These are phyloP conservation scores for Pichia pseudocactophila DNA, from an alignment of 805 yeast genomes.

Conservation along the genomic window DNA sequence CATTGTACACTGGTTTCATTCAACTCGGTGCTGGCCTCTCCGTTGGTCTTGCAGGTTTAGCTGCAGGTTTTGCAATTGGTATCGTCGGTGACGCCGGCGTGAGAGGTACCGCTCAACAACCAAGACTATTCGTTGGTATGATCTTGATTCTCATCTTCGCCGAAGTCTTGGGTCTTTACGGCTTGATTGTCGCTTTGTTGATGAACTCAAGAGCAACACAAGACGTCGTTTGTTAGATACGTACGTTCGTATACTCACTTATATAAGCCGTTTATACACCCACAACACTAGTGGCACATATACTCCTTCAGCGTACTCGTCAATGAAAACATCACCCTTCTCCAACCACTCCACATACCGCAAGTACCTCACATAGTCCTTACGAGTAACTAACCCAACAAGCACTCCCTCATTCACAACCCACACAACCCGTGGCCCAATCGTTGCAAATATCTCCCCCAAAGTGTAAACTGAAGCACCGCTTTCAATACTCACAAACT, in stretches of 20 bases:
- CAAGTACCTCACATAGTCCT: constrained; percentile 69
- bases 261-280: constrained; percentile 8
- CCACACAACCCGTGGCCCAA: constrained; percentile 72
- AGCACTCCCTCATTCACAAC: constrained; percentile 54
- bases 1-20: constrained; percentile 93
- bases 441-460: constrained; percentile 57
- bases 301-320: constrained; percentile 15
- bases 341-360: constrained; percentile 23
- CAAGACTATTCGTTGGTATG: constrained; percentile 97
- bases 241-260: not conserved
- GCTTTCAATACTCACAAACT: constrained; percentile 55
- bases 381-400: constrained; percentile 74
- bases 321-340: constrained; percentile 22
- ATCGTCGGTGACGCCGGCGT: constrained; percentile 99
- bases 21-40: constrained; percentile 97
- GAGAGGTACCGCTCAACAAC: constrained; percentile 97
- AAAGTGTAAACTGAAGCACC: constrained; percentile 50
- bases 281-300: constrained; percentile 15
- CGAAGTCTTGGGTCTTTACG: constrained; percentile 95
- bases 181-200: constrained; percentile 94
- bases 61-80: constrained; percentile 99
- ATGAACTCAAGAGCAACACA: constrained; percentile 96
- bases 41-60: constrained; percentile 94
- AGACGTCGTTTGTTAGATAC: constrained; percentile 67
- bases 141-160: constrained; percentile 97